Conservation (phyloP, 805 yeast genomes). For the Saitoella complicata region DNA sequence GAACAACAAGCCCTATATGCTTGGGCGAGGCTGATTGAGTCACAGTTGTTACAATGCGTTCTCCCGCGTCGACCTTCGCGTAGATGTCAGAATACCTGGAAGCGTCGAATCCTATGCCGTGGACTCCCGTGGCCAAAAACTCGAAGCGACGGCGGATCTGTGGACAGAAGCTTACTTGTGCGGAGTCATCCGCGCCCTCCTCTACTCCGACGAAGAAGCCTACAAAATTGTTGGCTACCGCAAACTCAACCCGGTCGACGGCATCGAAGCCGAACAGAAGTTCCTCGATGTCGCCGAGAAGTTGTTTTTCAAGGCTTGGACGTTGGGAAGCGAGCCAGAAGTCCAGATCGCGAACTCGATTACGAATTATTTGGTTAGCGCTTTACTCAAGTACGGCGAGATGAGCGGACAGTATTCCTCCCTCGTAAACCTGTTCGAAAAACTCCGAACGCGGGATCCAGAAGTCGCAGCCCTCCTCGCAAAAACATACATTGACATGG, state of each 20-base stretch:
- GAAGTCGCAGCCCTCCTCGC: conserved; percentile 35
- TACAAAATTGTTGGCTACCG: conserved; percentile 70
- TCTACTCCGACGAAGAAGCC: conserved; percentile 67
- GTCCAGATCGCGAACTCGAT: conserved; percentile 50
- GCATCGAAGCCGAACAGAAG: conserved; percentile 29
- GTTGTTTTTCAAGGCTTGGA: conserved; percentile 32
- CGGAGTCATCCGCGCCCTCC: conserved; percentile 57
- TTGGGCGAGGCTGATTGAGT: neutral
- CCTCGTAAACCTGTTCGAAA: conserved; percentile 42
- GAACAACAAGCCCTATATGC: neutral
- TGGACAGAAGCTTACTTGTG: conserved; percentile 42
- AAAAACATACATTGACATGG: conserved; percentile 17
- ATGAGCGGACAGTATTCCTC: conserved; percentile 48
- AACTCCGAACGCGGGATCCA: conserved; percentile 37
- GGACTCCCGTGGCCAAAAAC: conserved; percentile 25
- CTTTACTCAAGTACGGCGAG: conserved; percentile 46
- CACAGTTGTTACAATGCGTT: conserved; percentile 49
- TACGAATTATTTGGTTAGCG: conserved; percentile 58
- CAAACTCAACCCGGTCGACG: conserved; percentile 57
- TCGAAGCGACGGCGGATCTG: conserved; percentile 18
- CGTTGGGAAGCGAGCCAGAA: conserved; percentile 50
- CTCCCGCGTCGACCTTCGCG: conserved; percentile 54
- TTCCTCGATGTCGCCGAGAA: conserved; percentile 52
- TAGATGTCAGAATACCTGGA: conserved; percentile 43
- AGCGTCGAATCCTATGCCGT: conserved; percentile 25